phyloP scores from a whole-genome alignment of 179 eudicot species.

The Nepenthes alata region DNA sequence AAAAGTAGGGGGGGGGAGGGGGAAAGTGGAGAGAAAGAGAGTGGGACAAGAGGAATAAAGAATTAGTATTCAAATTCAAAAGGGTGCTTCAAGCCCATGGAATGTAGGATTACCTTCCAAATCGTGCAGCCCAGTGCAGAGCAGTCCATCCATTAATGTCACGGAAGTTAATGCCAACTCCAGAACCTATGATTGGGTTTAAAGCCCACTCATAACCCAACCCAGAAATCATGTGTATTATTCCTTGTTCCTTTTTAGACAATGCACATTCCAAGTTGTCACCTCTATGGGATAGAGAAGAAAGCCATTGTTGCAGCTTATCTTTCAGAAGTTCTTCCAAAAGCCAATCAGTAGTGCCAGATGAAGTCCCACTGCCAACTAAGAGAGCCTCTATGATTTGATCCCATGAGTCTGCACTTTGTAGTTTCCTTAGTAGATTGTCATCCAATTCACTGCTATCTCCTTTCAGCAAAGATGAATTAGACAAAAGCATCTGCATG shows the following conservation, averaged over 20 bases:
- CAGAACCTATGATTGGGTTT: conserved; percentile 51
- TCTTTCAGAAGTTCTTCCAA: conserved; percentile 70
- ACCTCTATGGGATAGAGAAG: conserved; percentile 18
- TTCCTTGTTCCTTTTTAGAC: conserved; percentile 86
- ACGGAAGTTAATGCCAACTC: conserved; percentile 74
- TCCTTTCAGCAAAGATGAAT: conserved; percentile 26
- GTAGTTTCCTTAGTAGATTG: conserved; percentile 22
- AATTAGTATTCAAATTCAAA: background rate
- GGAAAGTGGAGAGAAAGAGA: too few species aligned
- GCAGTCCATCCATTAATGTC: conserved; percentile 94
- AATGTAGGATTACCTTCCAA: conserved; percentile 58
- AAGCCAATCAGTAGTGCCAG: conserved; percentile 61
- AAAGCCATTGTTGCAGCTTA: conserved; percentile 70
- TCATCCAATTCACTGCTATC: conserved; percentile 23
- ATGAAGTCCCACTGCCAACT: conserved; percentile 39
- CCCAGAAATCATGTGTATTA: conserved; percentile 82
- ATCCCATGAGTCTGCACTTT: conserved; percentile 47
- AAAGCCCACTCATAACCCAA: conserved; percentile 93
- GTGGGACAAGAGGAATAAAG: background rate
- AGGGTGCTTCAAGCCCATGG: background rate
- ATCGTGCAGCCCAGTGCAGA: conserved; percentile 96
- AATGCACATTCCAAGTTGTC: conserved; percentile 24
- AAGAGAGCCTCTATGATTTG: conserved; percentile 46
- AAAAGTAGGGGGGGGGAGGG: too few species aligned
- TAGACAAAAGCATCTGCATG: conserved; percentile 53